Conservation (phyloP, 148 eudicot species). For the Heliamphora exappendiculata region DNA sequence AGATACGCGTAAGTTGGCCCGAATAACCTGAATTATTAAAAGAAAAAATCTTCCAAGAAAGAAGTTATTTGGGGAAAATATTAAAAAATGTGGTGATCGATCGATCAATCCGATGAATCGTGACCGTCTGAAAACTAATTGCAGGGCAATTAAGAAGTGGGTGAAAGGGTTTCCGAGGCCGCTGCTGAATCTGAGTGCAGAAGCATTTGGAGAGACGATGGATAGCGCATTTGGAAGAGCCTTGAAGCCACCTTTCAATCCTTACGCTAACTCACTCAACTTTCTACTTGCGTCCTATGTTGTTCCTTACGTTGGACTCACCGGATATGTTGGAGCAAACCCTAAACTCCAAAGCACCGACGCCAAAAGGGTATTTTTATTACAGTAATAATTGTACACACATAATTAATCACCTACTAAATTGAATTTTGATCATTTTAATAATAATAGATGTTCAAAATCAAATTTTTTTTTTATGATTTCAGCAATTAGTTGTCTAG, state of each 20-base stretch:
- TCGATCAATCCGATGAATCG: no score
- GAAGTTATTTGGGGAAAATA: no score
- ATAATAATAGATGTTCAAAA: no score
- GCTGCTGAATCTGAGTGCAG: slow-evolving; percentile 40
- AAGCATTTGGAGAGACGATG: slow-evolving; percentile 53
- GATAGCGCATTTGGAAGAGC: slow-evolving; percentile 52
- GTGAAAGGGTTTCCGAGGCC: slow-evolving; percentile 77
- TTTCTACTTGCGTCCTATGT: slow-evolving; percentile 72
- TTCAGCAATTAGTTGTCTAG: no score
- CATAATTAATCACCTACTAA: neutral
- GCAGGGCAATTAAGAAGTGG: slow-evolving; percentile 60
- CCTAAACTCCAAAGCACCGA: slow-evolving; percentile 39
- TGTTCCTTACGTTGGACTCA: slow-evolving; percentile 82
- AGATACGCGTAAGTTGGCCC: no score
- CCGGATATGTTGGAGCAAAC: slow-evolving; percentile 80
- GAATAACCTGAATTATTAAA: no score
- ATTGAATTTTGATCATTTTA: no score
- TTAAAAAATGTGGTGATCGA: no score
- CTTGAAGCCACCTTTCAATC: slow-evolving; percentile 63
- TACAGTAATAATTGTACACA: neutral
- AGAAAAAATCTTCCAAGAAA: no score
- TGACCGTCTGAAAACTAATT: neutral
- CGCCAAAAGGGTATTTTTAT: slow-evolving; percentile 37
- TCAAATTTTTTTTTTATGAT: no score
- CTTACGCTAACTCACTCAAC: slow-evolving; percentile 58